Evolutionary conservation across 2,329 filamentous ascomycete species (phyloP), one percentile per base, ranked within the genome.

Genomic region (Monosporascus sp.): DNA sequence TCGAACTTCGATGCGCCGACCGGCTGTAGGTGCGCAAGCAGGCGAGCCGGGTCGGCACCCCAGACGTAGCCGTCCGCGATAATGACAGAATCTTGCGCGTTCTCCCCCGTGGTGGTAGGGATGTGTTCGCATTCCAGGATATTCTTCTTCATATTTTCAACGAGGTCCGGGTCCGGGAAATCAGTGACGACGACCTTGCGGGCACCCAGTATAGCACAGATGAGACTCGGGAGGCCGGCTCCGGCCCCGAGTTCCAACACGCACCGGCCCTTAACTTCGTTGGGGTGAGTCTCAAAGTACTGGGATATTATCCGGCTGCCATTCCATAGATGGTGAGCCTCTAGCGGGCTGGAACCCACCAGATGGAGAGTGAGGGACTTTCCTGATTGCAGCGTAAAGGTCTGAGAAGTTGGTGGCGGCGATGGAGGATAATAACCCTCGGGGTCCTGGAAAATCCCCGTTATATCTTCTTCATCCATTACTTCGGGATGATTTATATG

Each of bases 291-390:
- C 71, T 96, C 90, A 54, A 97, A 84, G 71, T 91, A 91, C 61
- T 84, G 78, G 17, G 91, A 84, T 48, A 93, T 81, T 40, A 90
- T 84, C 57, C 89, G 87, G 56, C 87, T 87, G 56, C 90, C 92
- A 70, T 97, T 95, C 93, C 93, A 97, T 31, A 97, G 81, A 59
- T 89, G 81, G 71, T 97, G 90, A 17, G 90, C 92, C 83, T 95
- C 96, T 16, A 95, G 82, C 24, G 91, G 90, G 75, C 89, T 93
- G 71, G 90, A 86, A 56, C 92, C 92, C 45, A 96, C 90, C 14
- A 97, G 83, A 63, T 89, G 84, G 59, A 96, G 81, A 49, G 76
- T 83, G 59, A 95, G 74, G 27, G 76, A 75, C 59, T 83, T 69
- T 56, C 88, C 89, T 37, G 81, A 83, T 53, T 82, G 74, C 67